These are phyloP conservation scores for Platanthera guangdongensis DNA, from an alignment of 106 monocot genomes.

Conservation along the genomic window DNA sequence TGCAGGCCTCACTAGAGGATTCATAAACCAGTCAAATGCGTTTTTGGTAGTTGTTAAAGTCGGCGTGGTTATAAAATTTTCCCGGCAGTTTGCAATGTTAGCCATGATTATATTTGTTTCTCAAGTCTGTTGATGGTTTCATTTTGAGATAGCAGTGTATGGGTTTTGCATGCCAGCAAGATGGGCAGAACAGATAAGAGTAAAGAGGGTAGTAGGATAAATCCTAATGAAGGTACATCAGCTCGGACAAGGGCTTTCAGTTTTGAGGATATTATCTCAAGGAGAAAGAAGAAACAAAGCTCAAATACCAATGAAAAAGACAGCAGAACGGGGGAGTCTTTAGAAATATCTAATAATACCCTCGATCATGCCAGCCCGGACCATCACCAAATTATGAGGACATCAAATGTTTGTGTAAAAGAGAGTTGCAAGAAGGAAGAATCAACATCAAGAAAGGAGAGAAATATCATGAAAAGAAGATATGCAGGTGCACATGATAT, in stretches of 20 bases:
- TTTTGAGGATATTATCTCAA: conserved; percentile 65
- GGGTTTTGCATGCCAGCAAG: conserved; percentile 11
- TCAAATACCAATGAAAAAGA: conserved; percentile 16
- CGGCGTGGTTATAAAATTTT: background rate
- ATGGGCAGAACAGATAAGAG: conserved; percentile 40
- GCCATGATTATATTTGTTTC: background rate
- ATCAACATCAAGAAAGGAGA: conserved; percentile 9
- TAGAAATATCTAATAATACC: conserved; percentile 14
- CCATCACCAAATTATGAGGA: background rate
- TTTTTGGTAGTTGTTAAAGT: background rate
- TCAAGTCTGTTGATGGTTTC: background rate
- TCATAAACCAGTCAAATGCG: background rate
- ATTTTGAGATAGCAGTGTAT: conserved; percentile 1
- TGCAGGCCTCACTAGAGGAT: background rate
- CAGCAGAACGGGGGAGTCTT: conserved; percentile 6
- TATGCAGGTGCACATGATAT: conserved; percentile 11
- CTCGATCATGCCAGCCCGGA: conserved; percentile 1
- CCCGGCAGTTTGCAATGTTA: background rate
- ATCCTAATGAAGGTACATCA: conserved; percentile 50
- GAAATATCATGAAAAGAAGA: conserved; percentile 12
- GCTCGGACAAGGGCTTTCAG: conserved; percentile 83
- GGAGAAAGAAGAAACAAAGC: conserved; percentile 49
- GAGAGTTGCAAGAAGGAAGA: conserved; percentile 24
- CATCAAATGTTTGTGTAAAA: conserved; percentile 9
- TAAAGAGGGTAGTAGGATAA: conserved; percentile 18